Percentiles rank a stretch among this genome's conserved stretches.
Evolutionary conservation across 768 basidiomycete species (phyloP).

Genomic region (Leucosporidium creatinivorum): DNA sequence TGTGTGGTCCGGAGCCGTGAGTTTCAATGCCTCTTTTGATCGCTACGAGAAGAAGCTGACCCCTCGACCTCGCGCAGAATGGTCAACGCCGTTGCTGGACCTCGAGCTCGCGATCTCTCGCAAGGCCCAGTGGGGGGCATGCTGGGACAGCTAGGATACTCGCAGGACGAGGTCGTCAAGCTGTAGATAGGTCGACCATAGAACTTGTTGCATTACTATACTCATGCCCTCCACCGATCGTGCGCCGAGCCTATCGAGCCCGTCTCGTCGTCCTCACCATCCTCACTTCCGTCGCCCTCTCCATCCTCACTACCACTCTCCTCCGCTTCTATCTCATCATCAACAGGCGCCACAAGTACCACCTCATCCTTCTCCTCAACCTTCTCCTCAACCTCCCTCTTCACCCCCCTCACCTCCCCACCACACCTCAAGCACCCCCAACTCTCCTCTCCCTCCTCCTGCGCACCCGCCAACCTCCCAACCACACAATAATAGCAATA

Average conservation of each 20-base stretch:
- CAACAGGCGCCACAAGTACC: neutral
- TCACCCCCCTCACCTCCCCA: conserved; percentile 10
- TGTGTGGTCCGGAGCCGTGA: conserved; percentile 37
- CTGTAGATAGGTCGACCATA: conserved; percentile 13
- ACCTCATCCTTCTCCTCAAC: neutral
- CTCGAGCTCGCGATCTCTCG: conserved; percentile 27
- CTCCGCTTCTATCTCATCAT: neutral
- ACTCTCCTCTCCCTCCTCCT: conserved; percentile 28
- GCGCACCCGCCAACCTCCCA: conserved; percentile 60
- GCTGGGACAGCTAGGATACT: conserved; percentile 29
- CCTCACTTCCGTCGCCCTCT: conserved; percentile 10
- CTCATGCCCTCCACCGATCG: neutral
- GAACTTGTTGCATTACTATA: neutral
- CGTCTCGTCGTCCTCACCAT: conserved; percentile 27
- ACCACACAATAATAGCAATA: conserved; percentile 94
- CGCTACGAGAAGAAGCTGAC: neutral
- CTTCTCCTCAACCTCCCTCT: conserved; percentile 6
- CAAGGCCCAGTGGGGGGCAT: conserved; percentile 32
- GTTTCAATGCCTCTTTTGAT: neutral
- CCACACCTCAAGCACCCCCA: conserved; percentile 36
- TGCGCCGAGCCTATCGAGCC: neutral
- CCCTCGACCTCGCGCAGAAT: conserved; percentile 12
- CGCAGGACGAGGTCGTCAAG: conserved; percentile 26
- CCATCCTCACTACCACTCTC: conserved; percentile 2
- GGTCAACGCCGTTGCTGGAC: conserved; percentile 31